These are phyloP conservation scores for Saccharomyces uvarum DNA, from an alignment of 1,139 yeast species.

Conservation along the genomic window DNA sequence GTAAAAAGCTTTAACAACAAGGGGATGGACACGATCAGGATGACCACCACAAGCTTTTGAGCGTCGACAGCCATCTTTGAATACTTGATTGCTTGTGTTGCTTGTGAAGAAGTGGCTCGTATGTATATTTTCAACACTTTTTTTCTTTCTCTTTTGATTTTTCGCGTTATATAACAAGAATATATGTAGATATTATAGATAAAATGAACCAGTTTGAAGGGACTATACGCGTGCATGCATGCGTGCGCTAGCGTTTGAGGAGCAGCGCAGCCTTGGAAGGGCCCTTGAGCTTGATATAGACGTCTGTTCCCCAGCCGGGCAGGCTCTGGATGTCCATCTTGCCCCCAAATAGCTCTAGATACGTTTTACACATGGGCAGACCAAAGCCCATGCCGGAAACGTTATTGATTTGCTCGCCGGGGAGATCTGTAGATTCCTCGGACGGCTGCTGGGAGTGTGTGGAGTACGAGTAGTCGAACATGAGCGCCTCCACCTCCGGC, in stretches of 20 bases:
- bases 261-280: constrained; percentile 18
- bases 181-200: not conserved
- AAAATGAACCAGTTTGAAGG: not conserved
- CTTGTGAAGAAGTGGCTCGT: not conserved
- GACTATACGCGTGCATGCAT: not conserved
- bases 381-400: constrained; percentile 98
- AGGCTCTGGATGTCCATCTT: constrained; percentile 70
- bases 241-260: not conserved
- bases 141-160: not conserved
- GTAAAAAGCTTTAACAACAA: not conserved
- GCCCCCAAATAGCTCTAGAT: constrained; percentile 67
- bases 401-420: constrained; percentile 63
- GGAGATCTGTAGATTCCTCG: constrained; percentile 39
- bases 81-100: not conserved
- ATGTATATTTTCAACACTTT: not conserved
- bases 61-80: not conserved
- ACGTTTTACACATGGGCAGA: constrained; percentile 71
- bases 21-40: not conserved
- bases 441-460: constrained; percentile 37
- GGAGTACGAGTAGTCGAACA: constrained; percentile 81
- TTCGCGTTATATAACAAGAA: not conserved
- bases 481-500: constrained; percentile 51
- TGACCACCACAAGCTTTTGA: not conserved
- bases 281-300: constrained; percentile 45
- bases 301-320: constrained; percentile 80